Evolutionary conservation across 2,329 filamentous ascomycete genomes (phyloP).

Genomic region (Talaromyces albobiverticillius): DNA sequence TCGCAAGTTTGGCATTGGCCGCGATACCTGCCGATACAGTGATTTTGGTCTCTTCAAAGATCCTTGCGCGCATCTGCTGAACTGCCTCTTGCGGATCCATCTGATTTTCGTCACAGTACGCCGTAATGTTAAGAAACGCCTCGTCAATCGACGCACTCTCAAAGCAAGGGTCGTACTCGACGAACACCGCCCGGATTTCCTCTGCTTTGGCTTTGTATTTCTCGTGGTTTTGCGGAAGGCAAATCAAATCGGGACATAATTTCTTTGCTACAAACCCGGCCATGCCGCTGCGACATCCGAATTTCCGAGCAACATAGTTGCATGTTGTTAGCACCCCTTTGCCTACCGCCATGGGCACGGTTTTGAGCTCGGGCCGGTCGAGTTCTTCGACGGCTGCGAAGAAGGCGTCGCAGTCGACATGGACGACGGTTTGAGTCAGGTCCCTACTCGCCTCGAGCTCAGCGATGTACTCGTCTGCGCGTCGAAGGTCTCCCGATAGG

Average conservation of each 20-base stretch:
- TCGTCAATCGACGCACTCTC: slow-evolving; percentile 95
- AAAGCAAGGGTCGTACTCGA: slow-evolving; percentile 84
- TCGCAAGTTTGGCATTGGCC: slow-evolving; percentile 87
- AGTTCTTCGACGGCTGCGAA: slow-evolving; percentile 91
- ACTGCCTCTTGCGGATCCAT: slow-evolving; percentile 72
- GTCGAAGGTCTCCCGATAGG: slow-evolving; percentile 67
- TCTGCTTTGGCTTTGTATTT: slow-evolving; percentile 90
- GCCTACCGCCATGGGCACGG: slow-evolving; percentile 89
- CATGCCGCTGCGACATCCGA: slow-evolving; percentile 92
- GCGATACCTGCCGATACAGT: slow-evolving; percentile 94
- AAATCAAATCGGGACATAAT: slow-evolving; percentile 80
- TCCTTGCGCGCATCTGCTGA: slow-evolving; percentile 70
- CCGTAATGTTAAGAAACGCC: slow-evolving; percentile 91
- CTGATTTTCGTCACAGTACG: slow-evolving; percentile 70
- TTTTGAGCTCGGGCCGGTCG: slow-evolving; percentile 76
- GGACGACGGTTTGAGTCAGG: slow-evolving; percentile 78
- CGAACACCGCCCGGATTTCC: slow-evolving; percentile 78
- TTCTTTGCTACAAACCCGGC: slow-evolving; percentile 93
- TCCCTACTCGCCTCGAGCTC: slow-evolving; percentile 78
- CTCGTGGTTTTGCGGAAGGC: slow-evolving; percentile 79
- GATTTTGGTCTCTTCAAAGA: slow-evolving; percentile 72
- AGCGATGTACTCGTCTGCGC: slow-evolving; percentile 75
- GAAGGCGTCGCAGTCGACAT: slow-evolving; percentile 96
- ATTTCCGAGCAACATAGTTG: slow-evolving; percentile 88
- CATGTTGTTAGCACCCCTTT: slow-evolving; percentile 67